These are phyloP conservation scores for Exserohilum turcica DNA, from an alignment of 2,329 filamentous ascomycete genomes.

Conservation along the genomic window DNA sequence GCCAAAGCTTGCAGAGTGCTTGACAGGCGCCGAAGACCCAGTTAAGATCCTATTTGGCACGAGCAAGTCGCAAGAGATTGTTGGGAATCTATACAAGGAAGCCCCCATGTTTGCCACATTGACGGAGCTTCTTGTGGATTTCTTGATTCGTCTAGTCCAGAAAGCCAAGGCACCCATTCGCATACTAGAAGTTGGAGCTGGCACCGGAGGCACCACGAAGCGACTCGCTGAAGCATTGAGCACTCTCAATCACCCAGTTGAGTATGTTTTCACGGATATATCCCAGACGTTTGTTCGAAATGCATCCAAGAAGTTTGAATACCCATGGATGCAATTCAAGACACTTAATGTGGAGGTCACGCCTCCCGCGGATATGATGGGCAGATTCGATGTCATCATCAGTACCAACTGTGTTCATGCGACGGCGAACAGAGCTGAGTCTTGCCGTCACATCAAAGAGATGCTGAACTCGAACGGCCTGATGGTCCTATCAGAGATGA, in stretches of 20 bases:
- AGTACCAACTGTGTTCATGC: conserved; percentile 32
- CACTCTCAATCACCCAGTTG: conserved; percentile 18
- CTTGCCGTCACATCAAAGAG: conserved; percentile 10
- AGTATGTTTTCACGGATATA: conserved; percentile 51
- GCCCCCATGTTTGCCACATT: conserved; percentile 25
- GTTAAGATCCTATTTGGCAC: conserved; percentile 22
- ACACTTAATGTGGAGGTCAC: conserved; percentile 35
- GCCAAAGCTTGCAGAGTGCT: conserved; percentile 17
- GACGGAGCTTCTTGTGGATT: conserved; percentile 19
- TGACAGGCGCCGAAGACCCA: conserved; percentile 17
- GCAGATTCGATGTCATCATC: conserved; percentile 18
- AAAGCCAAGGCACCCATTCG: conserved; percentile 16
- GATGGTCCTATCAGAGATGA: conserved; percentile 22
- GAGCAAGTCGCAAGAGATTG: conserved; percentile 9
- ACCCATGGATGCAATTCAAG: conserved; percentile 41
- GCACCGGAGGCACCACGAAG: conserved; percentile 48
- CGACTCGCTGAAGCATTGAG: conserved; percentile 15
- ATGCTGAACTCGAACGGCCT: conserved; percentile 19
- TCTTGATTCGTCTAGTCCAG: conserved; percentile 8
- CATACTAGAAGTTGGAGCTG: conserved; percentile 49
- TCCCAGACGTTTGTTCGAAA: conserved; percentile 45
- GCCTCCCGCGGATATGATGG: not conserved
- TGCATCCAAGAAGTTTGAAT: conserved; percentile 36
- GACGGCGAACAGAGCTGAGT: conserved; percentile 14
- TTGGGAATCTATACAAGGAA: conserved; percentile 22